A percentile compares a stretch with the other conserved stretches of the same genome.
phyloP scores from a whole-genome alignment of 1,139 yeast genomes.

The Candida sp. region DNA sequence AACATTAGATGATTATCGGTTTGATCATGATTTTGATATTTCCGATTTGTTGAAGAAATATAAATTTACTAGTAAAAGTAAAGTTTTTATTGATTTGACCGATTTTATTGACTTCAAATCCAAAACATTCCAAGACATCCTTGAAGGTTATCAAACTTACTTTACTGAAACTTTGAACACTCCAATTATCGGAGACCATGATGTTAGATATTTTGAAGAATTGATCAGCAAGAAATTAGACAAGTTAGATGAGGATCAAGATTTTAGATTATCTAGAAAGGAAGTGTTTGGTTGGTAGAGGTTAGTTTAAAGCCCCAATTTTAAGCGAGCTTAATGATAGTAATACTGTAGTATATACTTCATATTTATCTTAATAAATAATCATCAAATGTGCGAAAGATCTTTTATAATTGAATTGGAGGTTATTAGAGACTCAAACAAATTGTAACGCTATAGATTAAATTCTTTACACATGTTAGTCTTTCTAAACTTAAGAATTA shows the following conservation, averaged over 20 bases:
- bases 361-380: too few relatives aligned
- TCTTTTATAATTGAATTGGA: too few relatives aligned
- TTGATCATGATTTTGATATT: conserved; percentile 3
- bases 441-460: too few relatives aligned
- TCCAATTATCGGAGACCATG: not conserved
- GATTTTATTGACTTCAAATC: conserved; percentile 14
- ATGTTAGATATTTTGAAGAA: conserved; percentile 1
- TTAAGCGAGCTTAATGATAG: too few relatives aligned
- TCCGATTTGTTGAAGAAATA: conserved; percentile 2
- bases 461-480: too few relatives aligned
- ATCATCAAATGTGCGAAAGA: too few relatives aligned
- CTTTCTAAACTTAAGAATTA: too few relatives aligned
- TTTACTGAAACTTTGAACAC: not conserved
- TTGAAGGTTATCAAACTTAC: not conserved
- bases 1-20: conserved; percentile 2
- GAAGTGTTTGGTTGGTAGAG: not conserved
- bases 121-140: conserved; percentile 4
- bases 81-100: conserved; percentile 10
- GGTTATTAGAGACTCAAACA: too few relatives aligned
- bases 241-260: not conserved
- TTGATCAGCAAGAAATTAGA: not conserved
- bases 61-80: conserved; percentile 2
- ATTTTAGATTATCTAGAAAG: not conserved
- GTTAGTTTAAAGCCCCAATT: too few relatives aligned
- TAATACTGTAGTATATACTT: too few relatives aligned